phyloP scores from a whole-genome alignment of 257 asterid species.

The Verbascum thapsus region DNA sequence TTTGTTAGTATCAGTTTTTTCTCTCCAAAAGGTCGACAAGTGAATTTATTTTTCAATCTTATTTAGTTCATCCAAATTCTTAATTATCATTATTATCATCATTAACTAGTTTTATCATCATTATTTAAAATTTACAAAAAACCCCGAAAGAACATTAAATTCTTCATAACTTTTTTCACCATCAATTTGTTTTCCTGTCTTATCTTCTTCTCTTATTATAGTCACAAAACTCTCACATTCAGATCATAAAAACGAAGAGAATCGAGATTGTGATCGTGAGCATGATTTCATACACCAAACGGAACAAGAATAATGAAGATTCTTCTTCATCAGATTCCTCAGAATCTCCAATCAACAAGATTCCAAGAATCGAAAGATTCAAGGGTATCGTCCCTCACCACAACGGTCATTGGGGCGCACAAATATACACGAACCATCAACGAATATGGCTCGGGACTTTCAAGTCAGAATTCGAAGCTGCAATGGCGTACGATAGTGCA shows the following conservation, averaged over 20 bases:
- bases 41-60: no score
- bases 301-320: constrained; percentile 29
- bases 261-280: constrained; percentile 49
- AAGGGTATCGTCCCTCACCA: constrained; percentile 76
- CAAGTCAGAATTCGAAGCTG: constrained; percentile 73
- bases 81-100: no score
- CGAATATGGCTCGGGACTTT: constrained; percentile 86
- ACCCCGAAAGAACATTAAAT: no score
- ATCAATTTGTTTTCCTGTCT: no score
- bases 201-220: no score
- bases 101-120: background rate
- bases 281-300: constrained; percentile 35
- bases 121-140: background rate
- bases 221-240: no score
- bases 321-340: constrained; percentile 49
- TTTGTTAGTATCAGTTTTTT: background rate
- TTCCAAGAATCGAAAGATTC: constrained; percentile 41
- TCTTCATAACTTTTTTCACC: background rate
- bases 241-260: no score
- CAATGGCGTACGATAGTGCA: constrained; percentile 90
- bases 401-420: constrained; percentile 90
- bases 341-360: constrained; percentile 29
- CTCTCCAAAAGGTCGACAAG: no score
- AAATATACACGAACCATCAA: constrained; percentile 69
- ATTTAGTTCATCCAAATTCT: no score